These are phyloP conservation scores for Emiliania huxleyi DNA, from an alignment of 78 protist species.

Conservation along the genomic window DNA sequence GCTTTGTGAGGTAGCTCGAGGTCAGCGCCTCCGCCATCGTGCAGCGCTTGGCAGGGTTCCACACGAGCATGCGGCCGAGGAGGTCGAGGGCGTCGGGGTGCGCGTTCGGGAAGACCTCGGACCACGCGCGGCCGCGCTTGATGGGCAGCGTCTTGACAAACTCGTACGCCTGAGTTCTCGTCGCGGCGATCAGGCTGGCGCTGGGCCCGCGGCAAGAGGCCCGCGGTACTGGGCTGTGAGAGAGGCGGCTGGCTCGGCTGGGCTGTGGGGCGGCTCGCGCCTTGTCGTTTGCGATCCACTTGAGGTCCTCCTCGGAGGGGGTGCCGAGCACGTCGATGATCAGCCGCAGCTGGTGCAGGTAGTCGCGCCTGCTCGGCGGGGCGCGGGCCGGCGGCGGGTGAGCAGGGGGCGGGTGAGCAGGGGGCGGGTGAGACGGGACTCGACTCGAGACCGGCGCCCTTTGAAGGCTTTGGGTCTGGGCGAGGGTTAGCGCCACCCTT, in stretches of 20 bases:
- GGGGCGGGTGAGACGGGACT: too few species aligned
- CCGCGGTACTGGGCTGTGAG: too few species aligned
- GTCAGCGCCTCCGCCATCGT: background rate
- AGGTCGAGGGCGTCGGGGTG: conserved; percentile 74
- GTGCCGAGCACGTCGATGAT: conserved; percentile 79
- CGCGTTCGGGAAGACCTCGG: conserved; percentile 42
- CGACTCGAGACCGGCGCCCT: too few species aligned
- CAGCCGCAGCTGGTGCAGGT: conserved; percentile 74
- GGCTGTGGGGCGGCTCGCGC: too few species aligned
- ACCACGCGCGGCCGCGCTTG: background rate
- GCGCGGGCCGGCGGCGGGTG: too few species aligned
- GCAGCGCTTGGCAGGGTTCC: conserved; percentile 85
- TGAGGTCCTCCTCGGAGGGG: conserved; percentile 79
- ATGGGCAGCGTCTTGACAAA: conserved; percentile 22
- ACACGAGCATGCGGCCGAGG: conserved; percentile 76
- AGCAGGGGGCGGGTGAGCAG: too few species aligned
- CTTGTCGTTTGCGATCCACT: background rate
- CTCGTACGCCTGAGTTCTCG: conserved; percentile 4
- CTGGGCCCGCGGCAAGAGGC: too few species aligned
- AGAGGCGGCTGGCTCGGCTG: too few species aligned
- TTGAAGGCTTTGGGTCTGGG: too few species aligned
- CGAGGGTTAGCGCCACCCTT: too few species aligned
- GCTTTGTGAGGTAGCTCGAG: background rate
- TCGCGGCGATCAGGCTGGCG: too few species aligned
- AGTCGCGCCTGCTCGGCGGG: conserved; percentile 51